Base-by-base conservation (phyloP, 192 early-diverging fungal species). In the Martensiomyces pterosporus region DNA sequence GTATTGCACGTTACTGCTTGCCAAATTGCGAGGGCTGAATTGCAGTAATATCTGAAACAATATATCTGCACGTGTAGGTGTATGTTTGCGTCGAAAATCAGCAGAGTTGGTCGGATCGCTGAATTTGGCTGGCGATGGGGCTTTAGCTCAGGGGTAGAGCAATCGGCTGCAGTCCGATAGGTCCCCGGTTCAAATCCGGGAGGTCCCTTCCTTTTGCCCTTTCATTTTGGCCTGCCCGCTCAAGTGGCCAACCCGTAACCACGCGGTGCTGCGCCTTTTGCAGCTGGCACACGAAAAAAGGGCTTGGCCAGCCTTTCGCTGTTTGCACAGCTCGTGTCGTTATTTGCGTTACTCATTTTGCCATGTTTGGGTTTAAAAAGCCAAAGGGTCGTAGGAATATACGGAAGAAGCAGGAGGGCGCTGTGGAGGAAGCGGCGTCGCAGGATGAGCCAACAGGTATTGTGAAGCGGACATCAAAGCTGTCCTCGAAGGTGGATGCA, bases 111-210 rank as follows among this genome's bases (percentile, higher is more conserved):
- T n/a, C 38, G n/a, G 38, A n/a, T 39, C 6, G 38, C 6, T 18
- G 15, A 39, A 14, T 14, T 34, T 14, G 14, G 9, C 14, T 9
- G 9, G 9, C 8, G 33, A 9, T 2, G 48, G 55, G 45, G 21
- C 24, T 59, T 38, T 80, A 81, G 76, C 80, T 81, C 78, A 81
- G 78, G 63, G 78, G 78, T 78, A 81, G 80, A 81, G 80, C 78
- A 79, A 64, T 68, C 55, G 80, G 79, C 73, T 81, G 77, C 80
- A 79, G 73, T 80, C 79, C 80, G 55, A 68, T 66, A 76, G 74
- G 80, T 81, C 78, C 49, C 78, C 54, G 77, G 80, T 81, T 81
- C 80, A 75, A 81, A 60, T 58, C 80, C 77, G 75, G 78, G 47
- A 55, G 75, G 70, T 57, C 67, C 67, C 80, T 81, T 43, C 37